A percentile compares a stretch with the other conserved stretches of the same genome.
Conservation (phyloP, 495 filamentous ascomycete species). For the Sporormia fimetaria region DNA sequence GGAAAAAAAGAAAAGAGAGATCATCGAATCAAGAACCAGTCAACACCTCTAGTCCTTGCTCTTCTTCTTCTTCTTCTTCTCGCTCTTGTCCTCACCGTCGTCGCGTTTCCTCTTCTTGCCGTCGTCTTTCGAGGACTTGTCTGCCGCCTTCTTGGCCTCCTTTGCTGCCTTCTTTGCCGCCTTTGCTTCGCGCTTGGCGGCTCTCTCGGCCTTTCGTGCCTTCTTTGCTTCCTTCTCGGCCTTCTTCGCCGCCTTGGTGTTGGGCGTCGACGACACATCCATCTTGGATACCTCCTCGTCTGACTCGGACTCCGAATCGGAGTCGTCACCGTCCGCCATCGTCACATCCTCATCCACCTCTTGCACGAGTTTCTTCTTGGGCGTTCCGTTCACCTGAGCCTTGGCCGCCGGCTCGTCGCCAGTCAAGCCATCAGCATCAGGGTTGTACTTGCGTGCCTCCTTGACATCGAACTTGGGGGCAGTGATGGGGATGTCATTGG, state of each 20-base stretch:
- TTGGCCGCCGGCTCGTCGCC: slow-evolving; percentile 53
- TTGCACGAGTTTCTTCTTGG: slow-evolving; percentile 14
- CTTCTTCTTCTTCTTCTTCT: slow-evolving; percentile 38
- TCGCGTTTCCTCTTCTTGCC: slow-evolving; percentile 26
- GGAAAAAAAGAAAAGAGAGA: background rate
- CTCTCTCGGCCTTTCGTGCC: slow-evolving; percentile 41
- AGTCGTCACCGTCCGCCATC: slow-evolving; percentile 23
- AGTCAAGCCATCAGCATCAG: slow-evolving; percentile 77
- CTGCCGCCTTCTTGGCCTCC: slow-evolving; percentile 25
- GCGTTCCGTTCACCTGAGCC: slow-evolving; percentile 10
- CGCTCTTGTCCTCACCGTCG: slow-evolving; percentile 20
- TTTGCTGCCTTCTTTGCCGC: slow-evolving; percentile 58
- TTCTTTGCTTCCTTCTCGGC: slow-evolving; percentile 39
- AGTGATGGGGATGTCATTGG: slow-evolving; percentile 50
- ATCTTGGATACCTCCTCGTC: slow-evolving; percentile 25
- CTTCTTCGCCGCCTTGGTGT: slow-evolving; percentile 37
- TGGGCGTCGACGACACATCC: slow-evolving; percentile 33
- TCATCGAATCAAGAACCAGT: background rate
- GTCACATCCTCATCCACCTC: slow-evolving; percentile 21
- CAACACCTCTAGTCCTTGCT: slow-evolving; percentile 19
- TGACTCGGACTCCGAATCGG: slow-evolving; percentile 16
- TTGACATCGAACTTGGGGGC: slow-evolving; percentile 77
- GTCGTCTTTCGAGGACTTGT: slow-evolving; percentile 8
- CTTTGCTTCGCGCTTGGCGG: slow-evolving; percentile 67
- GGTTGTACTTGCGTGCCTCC: slow-evolving; percentile 91